Percentiles rank a stretch among this genome's conserved stretches.
Evolutionary conservation across 148 eudicot species (phyloP).

Genomic region (Amaranthus palmeri): DNA sequence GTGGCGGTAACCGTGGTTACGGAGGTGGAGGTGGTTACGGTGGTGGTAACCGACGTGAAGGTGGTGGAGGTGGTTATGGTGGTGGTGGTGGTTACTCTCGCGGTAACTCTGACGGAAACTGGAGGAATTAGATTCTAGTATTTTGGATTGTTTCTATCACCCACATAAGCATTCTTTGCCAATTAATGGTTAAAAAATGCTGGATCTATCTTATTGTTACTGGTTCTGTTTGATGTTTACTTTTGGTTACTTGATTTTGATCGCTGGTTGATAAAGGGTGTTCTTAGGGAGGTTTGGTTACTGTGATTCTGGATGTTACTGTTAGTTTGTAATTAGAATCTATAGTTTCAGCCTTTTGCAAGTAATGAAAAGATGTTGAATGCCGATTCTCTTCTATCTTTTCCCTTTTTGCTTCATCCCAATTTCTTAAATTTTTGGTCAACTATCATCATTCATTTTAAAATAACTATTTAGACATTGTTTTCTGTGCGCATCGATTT

Average conservation of each 20-base stretch:
- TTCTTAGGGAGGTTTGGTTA: neutral
- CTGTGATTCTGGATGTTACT: constrained; percentile 15
- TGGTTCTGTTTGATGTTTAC: constrained; percentile 26
- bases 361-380: constrained; percentile 15
- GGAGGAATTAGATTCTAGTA: constrained; percentile 44
- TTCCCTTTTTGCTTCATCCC: neutral
- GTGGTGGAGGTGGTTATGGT: constrained; percentile 20
- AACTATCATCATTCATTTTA: neutral
- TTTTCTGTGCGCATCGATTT: no score
- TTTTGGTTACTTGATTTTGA: constrained; percentile 41
- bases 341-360: constrained; percentile 11
- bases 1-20: constrained; percentile 27
- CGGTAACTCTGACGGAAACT: constrained; percentile 41
- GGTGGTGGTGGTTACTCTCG: constrained; percentile 21
- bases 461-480: no score
- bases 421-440: neutral
- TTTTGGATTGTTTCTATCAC: neutral
- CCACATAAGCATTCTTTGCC: constrained; percentile 5
- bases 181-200: constrained; percentile 2
- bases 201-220: constrained; percentile 5
- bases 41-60: constrained; percentile 7
- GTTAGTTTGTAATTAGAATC: constrained; percentile 24
- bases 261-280: constrained; percentile 17
- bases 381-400: neutral
- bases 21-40: constrained; percentile 28